Conservation (phyloP, 176 grass and related monocot species). For the Musa beccarii region DNA sequence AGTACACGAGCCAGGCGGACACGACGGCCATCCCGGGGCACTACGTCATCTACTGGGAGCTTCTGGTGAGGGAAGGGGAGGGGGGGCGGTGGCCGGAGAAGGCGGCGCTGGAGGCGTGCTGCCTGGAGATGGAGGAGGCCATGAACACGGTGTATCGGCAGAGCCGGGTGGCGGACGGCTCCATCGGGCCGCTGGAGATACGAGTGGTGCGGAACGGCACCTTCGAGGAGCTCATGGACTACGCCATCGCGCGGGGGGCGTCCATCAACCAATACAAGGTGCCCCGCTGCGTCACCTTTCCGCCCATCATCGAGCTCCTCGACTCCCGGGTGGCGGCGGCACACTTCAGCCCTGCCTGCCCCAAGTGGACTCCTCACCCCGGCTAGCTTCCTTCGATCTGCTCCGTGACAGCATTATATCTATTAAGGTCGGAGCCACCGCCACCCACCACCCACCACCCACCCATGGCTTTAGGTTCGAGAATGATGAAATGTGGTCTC, state of each 20-base stretch:
- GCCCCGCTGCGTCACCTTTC: constrained; percentile 73
- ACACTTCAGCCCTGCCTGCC: constrained; percentile 74
- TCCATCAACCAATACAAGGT: constrained; percentile 99
- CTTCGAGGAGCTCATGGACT: constrained; percentile 98
- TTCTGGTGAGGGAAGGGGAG: constrained; percentile 38
- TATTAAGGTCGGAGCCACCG: too few species aligned
- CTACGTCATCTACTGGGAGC: constrained; percentile 98
- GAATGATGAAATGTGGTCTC: too few species aligned
- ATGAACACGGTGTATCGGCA: constrained; percentile 87
- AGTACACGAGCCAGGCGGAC: constrained; percentile 30
- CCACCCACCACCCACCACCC: too few species aligned
- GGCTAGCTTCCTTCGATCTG: too few species aligned
- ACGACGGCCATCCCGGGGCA: constrained; percentile 71
- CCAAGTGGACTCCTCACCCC: constrained; percentile 35
- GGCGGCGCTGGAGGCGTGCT: constrained; percentile 54
- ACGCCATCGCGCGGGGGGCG: constrained; percentile 80
- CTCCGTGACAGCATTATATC: too few species aligned
- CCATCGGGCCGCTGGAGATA: constrained; percentile 87
- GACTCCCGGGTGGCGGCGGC: constrained; percentile 65
- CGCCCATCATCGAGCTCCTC: constrained; percentile 77
- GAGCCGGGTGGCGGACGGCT: constrained; percentile 49
- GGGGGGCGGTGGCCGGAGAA: constrained; percentile 34
- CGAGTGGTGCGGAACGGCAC: constrained; percentile 55
- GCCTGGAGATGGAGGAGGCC: constrained; percentile 98
- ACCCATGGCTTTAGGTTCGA: too few species aligned